Conservation (phyloP, 768 basidiomycete species). For the Tricholoma sp. region DNA sequence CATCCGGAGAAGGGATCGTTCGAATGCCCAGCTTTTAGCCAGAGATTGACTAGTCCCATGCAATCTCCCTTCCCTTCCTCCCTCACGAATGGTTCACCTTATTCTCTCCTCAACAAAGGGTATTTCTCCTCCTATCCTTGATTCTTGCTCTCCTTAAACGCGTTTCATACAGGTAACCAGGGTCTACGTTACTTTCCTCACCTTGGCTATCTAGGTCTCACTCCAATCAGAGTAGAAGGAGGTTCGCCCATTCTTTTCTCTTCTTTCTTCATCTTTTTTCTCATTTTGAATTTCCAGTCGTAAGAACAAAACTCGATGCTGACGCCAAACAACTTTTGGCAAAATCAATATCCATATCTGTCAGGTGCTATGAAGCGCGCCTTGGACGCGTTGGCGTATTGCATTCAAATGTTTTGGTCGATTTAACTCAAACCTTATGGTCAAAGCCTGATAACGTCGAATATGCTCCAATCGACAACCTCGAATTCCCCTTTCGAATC, state of each 20-base stretch:
- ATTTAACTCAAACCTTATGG: constrained; percentile 67
- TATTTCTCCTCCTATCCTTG: constrained; percentile 11
- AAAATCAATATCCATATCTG: constrained; percentile 63
- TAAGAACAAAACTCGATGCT: constrained; percentile 64
- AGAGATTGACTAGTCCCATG: constrained; percentile 23
- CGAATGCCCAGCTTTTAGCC: constrained; percentile 21
- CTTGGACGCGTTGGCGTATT: constrained; percentile 52
- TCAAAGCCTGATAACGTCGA: constrained; percentile 52
- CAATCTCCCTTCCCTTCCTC: constrained; percentile 23
- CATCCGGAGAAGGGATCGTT: constrained; percentile 31
- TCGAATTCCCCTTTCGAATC: constrained; percentile 70
- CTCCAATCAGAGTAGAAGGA: constrained; percentile 75
- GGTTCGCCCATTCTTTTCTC: constrained; percentile 33
- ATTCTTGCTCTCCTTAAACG: constrained; percentile 6
- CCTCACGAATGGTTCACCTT: constrained; percentile 59
- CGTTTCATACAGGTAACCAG: constrained; percentile 45
- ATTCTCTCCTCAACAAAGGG: constrained; percentile 60
- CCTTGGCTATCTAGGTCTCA: constrained; percentile 76
- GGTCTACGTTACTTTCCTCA: constrained; percentile 69
- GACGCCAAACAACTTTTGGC: constrained; percentile 66
- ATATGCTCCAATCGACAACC: constrained; percentile 56
- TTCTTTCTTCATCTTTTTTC: constrained; percentile 4
- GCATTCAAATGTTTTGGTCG: constrained; percentile 64
- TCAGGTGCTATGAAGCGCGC: constrained; percentile 81
- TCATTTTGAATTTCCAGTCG: constrained; percentile 36